Conservation (phyloP, 2,329 filamentous ascomycete species). For the Pestalotiopsis sp. region DNA sequence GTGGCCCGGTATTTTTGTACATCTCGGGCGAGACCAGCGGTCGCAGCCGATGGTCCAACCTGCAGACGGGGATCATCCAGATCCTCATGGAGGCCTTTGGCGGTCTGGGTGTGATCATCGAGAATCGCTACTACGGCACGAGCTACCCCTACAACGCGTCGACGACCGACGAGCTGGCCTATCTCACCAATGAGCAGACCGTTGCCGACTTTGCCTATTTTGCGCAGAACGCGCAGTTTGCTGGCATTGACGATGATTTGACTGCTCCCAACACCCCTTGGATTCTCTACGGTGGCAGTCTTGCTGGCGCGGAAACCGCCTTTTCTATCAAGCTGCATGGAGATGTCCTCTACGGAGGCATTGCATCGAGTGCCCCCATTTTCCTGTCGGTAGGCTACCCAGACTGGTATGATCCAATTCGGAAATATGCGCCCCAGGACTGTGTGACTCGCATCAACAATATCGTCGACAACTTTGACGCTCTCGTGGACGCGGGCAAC, state of each 20-base stretch:
- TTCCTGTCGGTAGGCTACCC: conserved; percentile 45
- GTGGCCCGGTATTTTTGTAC: conserved; percentile 44
- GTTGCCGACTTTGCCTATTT: conserved; percentile 56
- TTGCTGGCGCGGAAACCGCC: conserved; percentile 32
- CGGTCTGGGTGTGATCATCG: conserved; percentile 55
- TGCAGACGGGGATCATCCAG: conserved; percentile 45
- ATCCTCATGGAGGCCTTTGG: conserved; percentile 57
- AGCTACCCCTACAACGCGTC: conserved; percentile 50
- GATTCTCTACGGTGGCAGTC: conserved; percentile 34
- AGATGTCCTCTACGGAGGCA: conserved; percentile 48
- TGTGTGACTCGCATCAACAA: conserved; percentile 50
- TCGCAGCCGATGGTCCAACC: conserved; percentile 28
- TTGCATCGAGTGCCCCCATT: conserved; percentile 47
- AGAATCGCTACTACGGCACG: conserved; percentile 53
- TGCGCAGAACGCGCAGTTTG: conserved; percentile 47
- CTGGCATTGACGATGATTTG: conserved; percentile 42
- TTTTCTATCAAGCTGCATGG: conserved; percentile 49
- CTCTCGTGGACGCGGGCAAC: conserved; percentile 44
- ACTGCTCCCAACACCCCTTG: conserved; percentile 44
- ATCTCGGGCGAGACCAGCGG: conserved; percentile 35
- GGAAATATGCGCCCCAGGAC: conserved; percentile 50
- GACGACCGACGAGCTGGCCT: conserved; percentile 50
- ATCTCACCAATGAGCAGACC: conserved; percentile 53
- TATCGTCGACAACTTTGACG: conserved; percentile 53
- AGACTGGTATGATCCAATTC: conserved; percentile 52